Base-by-base conservation (phyloP, 805 yeast genomes). In the Yamadazyma sp. region DNA sequence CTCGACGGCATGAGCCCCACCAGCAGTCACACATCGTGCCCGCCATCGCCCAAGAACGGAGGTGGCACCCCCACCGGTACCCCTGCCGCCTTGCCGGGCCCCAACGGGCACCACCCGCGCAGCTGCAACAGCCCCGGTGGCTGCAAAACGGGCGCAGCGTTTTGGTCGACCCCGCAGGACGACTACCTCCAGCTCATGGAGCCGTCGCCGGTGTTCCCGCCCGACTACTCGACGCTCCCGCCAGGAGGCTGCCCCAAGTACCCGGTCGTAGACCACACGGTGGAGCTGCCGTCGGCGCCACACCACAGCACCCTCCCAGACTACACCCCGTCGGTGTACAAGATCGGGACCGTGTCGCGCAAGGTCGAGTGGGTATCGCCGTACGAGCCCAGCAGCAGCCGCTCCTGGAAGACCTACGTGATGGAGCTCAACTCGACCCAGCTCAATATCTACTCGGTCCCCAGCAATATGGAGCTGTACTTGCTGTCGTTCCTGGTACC, bases 351-450 rank as follows among this genome's bases (percentile, higher is more conserved):
- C 1, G 71, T 82, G 1, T 55, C 74, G 5, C 67, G 89, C 49
- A 90, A 89, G 54, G 52, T 73, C 32, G 96, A 89, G 58, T 79
- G 89, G 82, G 44, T 77, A 1, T 73, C 86, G 3, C 96, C 96
- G 0, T 84, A 81, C 54, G 89, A 83, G 48, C 66, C 78, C 2
- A 72, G 95, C 0, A 70, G 78, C 2, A 57, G 68, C 6, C 68
- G 95, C 44, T 71, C 77, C 8, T 90, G 98, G 98, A 73, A 70
- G 48, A 66, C 73, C 28, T 73, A 73, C 29, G 67, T 84, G 15
- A 68, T 87, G 58, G 95, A 84, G 52, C 65, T 90, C 35, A 88
- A 90, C 66, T 85, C 91, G 13, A 90, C 97, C 1, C 95, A 87
- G 61, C 63, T 90, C 23, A 84, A 84, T 57, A 64, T 90, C 38